Percentiles rank a stretch among this genome's conserved stretches.
These are phyloP conservation scores for Pseudomassariella vexata DNA, from an alignment of 2,329 filamentous ascomycete species.

Conservation along the genomic window DNA sequence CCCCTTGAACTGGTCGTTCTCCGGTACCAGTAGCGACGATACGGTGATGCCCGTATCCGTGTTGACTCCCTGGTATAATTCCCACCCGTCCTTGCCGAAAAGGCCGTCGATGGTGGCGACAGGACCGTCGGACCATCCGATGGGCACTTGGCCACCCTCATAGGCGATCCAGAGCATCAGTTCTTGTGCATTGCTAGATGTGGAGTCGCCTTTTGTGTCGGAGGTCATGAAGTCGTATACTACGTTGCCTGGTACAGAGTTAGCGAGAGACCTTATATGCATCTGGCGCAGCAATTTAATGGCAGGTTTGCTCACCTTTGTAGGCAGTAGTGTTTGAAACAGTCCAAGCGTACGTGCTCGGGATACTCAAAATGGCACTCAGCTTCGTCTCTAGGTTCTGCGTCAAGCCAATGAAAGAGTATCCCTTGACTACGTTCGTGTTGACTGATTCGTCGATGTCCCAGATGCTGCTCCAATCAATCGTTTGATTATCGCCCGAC, in stretches of 20 bases:
- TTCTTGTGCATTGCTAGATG: constrained; percentile 30
- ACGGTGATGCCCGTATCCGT: constrained; percentile 36
- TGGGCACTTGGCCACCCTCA: constrained; percentile 36
- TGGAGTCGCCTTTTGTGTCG: constrained; percentile 34
- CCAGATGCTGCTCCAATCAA: constrained; percentile 31
- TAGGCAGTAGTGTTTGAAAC: constrained; percentile 32
- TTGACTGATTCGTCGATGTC: constrained; percentile 29
- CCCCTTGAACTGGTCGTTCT: constrained; percentile 30
- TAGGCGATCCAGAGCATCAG: constrained; percentile 40
- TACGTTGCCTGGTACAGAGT: no score
- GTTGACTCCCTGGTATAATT: constrained; percentile 35
- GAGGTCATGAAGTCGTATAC: constrained; percentile 41
- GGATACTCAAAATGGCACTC: constrained; percentile 31
- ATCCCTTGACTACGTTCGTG: constrained; percentile 33
- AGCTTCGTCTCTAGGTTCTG: constrained; percentile 33
- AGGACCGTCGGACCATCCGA: constrained; percentile 29
- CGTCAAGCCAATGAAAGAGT: constrained; percentile 37
- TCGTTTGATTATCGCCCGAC: constrained; percentile 20
- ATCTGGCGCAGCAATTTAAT: no score
- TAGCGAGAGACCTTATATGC: no score
- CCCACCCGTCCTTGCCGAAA: constrained; percentile 31
- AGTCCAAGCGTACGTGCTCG: constrained; percentile 32
- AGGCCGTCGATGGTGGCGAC: constrained; percentile 28
- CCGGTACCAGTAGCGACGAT: constrained; percentile 25
- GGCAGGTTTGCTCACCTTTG: no score